Evolutionary conservation across 2,329 filamentous ascomycete species (phyloP).

Genomic region (Hortaea werneckii): DNA sequence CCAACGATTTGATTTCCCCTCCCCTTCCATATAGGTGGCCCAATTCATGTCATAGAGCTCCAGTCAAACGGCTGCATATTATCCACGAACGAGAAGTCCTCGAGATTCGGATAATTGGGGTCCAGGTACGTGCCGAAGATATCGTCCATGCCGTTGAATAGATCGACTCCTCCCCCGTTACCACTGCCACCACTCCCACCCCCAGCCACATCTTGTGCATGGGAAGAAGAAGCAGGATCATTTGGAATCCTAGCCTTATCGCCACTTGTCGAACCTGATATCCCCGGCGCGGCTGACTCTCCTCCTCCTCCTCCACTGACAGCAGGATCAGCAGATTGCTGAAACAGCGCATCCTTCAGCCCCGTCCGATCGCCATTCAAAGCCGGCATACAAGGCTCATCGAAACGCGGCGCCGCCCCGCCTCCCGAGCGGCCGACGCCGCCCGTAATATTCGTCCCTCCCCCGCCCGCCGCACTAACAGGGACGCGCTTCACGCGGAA

Average conservation of each 20-base stretch:
- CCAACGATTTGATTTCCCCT: too few relatives aligned
- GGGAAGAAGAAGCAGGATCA: not conserved
- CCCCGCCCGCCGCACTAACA: not conserved
- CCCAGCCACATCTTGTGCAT: not conserved
- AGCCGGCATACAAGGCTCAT: conserved; percentile 3
- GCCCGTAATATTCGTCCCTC: not conserved
- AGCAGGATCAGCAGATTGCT: not conserved
- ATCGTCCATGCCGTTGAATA: conserved; percentile 27
- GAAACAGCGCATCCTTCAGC: not conserved
- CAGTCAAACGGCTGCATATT: conserved; percentile 16
- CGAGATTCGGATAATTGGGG: conserved; percentile 25
- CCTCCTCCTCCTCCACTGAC: not conserved
- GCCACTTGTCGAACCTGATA: not conserved
- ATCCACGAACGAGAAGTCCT: conserved; percentile 24
- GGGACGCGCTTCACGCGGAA: conserved; percentile 15
- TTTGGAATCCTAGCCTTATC: not conserved
- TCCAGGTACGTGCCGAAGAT: conserved; percentile 25
- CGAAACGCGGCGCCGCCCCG: not conserved
- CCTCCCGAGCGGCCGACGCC: not conserved
- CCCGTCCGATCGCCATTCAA: conserved; percentile 5
- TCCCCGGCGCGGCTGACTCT: not conserved
- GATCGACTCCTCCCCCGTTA: conserved; percentile 1
- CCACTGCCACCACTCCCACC: not conserved
- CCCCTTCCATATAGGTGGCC: too few relatives aligned
- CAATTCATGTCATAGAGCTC: not conserved